These are phyloP conservation scores for Eimeria tenella DNA, from an alignment of 169 alveolate genomes.

Conservation along the genomic window DNA sequence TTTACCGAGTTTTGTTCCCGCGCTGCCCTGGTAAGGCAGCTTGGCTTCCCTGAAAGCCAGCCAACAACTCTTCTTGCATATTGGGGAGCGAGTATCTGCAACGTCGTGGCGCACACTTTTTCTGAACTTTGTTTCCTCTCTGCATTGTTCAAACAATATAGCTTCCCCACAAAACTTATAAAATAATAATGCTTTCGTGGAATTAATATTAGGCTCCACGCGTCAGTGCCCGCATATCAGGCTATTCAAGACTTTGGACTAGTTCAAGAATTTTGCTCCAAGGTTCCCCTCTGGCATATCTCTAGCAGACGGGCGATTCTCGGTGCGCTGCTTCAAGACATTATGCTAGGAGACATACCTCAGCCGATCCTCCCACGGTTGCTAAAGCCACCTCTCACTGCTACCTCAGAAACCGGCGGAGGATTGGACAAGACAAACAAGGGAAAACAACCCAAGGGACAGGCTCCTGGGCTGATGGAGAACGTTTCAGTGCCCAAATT, in stretches of 20 bases:
- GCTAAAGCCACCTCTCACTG: constrained; percentile 21
- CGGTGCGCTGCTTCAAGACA: constrained; percentile 69
- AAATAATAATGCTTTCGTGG: too few species aligned
- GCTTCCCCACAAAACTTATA: too few species aligned
- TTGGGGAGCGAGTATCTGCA: too few species aligned
- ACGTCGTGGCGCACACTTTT: background rate
- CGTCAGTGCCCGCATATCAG: constrained; percentile 31
- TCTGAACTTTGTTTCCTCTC: background rate
- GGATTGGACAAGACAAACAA: constrained; percentile 15
- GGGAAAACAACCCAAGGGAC: constrained; percentile 37
- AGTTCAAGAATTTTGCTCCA: constrained; percentile 58
- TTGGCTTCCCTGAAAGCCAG: background rate
- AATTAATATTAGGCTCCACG: background rate
- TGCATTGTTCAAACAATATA: background rate
- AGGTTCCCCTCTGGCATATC: constrained; percentile 62
- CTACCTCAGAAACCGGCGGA: constrained; percentile 5
- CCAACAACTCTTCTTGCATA: background rate
- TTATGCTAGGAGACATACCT: constrained; percentile 34
- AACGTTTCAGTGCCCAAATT: constrained; percentile 4
- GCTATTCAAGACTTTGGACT: constrained; percentile 62
- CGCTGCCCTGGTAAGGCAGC: constrained; percentile 56
- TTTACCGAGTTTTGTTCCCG: constrained; percentile 69
- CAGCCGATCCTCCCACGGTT: constrained; percentile 61
- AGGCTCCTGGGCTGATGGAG: constrained; percentile 19
- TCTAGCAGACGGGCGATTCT: constrained; percentile 60